A percentile compares a stretch with the other conserved stretches of the same genome.
phyloP scores from a whole-genome alignment of 495 filamentous ascomycete genomes.

The Podospora pseudoanserina region DNA sequence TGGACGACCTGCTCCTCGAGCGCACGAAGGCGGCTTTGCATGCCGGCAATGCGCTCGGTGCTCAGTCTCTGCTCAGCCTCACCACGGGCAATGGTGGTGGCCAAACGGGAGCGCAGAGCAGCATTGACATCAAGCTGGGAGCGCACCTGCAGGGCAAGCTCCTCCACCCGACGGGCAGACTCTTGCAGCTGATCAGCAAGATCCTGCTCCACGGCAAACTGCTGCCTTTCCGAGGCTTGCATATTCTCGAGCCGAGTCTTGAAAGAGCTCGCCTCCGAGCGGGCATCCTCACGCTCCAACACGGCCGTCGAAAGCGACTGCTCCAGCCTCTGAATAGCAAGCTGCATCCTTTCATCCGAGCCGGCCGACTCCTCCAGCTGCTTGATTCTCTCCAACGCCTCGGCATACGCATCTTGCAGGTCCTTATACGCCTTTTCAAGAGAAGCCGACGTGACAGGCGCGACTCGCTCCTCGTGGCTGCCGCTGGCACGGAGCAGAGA shows the following conservation, averaged over 20 bases:
- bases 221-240: conserved; percentile 56
- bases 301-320: conserved; percentile 61
- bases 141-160: conserved; percentile 70
- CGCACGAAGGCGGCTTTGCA: conserved; percentile 72
- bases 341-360: conserved; percentile 50
- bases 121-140: conserved; percentile 74
- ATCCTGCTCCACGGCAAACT: conserved; percentile 59
- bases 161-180: conserved; percentile 71
- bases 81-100: conserved; percentile 78
- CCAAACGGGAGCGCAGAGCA: conserved; percentile 72
- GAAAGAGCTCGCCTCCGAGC: conserved; percentile 56
- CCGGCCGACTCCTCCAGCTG: conserved; percentile 45
- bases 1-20: conserved; percentile 80
- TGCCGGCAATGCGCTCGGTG: conserved; percentile 70
- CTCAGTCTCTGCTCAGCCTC: conserved; percentile 80
- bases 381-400: conserved; percentile 54
- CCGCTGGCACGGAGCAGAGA: conserved; percentile 48
- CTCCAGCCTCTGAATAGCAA: conserved; percentile 61
- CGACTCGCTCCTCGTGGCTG: conserved; percentile 33
- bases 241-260: conserved; percentile 60
- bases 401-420: conserved; percentile 59
- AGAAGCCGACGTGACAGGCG: conserved; percentile 61
- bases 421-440: conserved; percentile 76
- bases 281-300: conserved; percentile 68
- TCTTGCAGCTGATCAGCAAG: conserved; percentile 63